A percentile compares a stretch with the other conserved stretches of the same genome.
Conservation (phyloP, 495 filamentous ascomycete species). For the Jackrogersella minutella region DNA sequence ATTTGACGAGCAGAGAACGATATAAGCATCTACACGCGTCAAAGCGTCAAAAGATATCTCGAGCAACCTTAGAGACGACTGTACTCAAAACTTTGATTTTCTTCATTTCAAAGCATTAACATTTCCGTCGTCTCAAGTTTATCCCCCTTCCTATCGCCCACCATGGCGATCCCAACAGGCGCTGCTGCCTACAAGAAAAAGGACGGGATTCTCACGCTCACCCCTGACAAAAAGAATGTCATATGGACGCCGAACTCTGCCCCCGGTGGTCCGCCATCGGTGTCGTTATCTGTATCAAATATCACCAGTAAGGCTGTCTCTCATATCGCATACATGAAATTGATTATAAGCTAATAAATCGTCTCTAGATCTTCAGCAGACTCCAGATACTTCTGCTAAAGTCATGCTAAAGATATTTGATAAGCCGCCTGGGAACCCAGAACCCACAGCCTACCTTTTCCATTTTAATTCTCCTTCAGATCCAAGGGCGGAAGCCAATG, state of each 20-base stretch:
- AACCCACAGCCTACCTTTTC: conserved; percentile 79
- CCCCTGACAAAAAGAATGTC: conserved; percentile 72
- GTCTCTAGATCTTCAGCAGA: conserved; percentile 83
- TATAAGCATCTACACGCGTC: background rate
- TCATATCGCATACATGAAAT: background rate
- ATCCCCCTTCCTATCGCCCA: background rate
- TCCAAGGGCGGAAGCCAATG: conserved; percentile 82
- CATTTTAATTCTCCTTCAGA: conserved; percentile 79
- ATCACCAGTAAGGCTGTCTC: conserved; percentile 73
- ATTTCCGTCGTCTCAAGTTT: too few relatives aligned
- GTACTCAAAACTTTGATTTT: background rate
- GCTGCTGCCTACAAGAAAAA: conserved; percentile 93
- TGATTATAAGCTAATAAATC: conserved; percentile 14
- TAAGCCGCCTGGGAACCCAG: conserved; percentile 62
- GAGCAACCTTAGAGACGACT: background rate
- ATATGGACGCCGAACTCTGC: conserved; percentile 78
- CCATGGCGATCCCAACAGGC: conserved; percentile 70
- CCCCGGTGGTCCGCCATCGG: conserved; percentile 59
- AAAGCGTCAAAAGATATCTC: background rate
- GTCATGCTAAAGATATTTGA: conserved; percentile 90
- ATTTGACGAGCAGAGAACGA: background rate
- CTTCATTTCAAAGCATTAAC: background rate
- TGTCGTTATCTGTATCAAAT: conserved; percentile 74
- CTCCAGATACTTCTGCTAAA: conserved; percentile 79
- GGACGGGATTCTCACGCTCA: conserved; percentile 82